Evolutionary conservation across 352 stramenopile genomes (phyloP), one percentile per base, ranked within the genome.

Genomic region (Pythium insidiosum): DNA sequence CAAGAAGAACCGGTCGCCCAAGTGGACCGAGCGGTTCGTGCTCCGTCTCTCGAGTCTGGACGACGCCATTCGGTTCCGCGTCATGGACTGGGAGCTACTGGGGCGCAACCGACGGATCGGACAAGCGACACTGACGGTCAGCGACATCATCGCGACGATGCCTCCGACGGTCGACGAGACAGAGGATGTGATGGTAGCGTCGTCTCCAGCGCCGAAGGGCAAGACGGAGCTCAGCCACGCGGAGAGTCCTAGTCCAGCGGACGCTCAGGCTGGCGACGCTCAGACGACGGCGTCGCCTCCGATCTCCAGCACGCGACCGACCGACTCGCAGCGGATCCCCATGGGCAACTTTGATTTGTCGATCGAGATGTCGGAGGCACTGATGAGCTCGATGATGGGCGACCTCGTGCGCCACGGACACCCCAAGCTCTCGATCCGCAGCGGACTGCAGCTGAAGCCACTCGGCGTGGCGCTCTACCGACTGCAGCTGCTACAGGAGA

Each of bases 261-360:
- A n/a, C n/a, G n/a, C n/a, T n/a, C 28, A 47, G 12, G 19, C 18
- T 7, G 16, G 9, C 12, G 25, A 23, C 9, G 11, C 37, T 13
- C 22, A 13, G 9, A 7, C 16, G 16, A 20, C 12, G 10, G 34
- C 34, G 13, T 7, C 12, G 16, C 12, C 16, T 20, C 23, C 56
- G 25, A n/a, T n/a, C n/a, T n/a, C n/a, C n/a, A n/a, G n/a, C n/a
- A n/a, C n/a, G n/a, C n/a, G n/a, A n/a, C n/a, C n/a, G n/a, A n/a
- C n/a, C n/a, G n/a, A n/a, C n/a, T n/a, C n/a, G n/a, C n/a, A n/a
- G n/a, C n/a, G n/a, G n/a, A 44, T 73, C 20, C 50, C 61, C 21
- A 75, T 90, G 73, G 78, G 68, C 11, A 73, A 55, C 44, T 85
- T 84, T 41, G 68, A 88, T 31, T 28, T 82, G 33, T 54, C 62